Evolutionary conservation across 495 filamentous ascomycete genomes (phyloP).

Genomic region (Xylaria castorea): DNA sequence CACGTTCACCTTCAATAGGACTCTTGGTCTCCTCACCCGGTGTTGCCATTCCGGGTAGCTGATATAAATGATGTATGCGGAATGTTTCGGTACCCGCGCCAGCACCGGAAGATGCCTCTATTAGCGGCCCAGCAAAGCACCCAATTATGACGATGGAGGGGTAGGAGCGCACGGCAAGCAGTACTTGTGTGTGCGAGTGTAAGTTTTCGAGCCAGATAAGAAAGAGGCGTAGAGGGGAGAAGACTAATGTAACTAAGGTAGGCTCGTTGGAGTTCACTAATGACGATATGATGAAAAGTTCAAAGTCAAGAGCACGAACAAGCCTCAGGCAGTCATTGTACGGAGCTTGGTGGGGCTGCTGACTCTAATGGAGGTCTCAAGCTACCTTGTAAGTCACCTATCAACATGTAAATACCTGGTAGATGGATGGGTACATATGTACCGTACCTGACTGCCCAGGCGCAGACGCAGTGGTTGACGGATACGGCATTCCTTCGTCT

Average conservation of each 20-base stretch:
- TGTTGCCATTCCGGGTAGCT: constrained; percentile 17
- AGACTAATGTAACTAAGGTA: background rate
- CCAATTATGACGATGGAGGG: constrained; percentile 7
- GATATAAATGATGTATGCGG: constrained; percentile 13
- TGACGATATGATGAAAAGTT: constrained; percentile 29
- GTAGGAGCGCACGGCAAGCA: background rate
- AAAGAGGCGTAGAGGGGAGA: background rate
- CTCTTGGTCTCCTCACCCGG: constrained; percentile 18
- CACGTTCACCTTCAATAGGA: constrained; percentile 17
- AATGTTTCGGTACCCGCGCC: background rate
- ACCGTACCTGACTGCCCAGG: background rate
- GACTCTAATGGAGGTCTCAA: constrained; percentile 7
- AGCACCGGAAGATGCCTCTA: background rate
- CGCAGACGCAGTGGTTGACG: background rate
- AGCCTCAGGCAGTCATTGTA: constrained; percentile 21
- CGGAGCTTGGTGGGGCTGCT: constrained; percentile 20
- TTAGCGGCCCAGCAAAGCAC: background rate
- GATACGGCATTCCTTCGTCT: background rate
- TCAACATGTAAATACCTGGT: background rate
- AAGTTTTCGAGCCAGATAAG: background rate
- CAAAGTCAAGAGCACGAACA: background rate
- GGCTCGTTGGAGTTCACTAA: constrained; percentile 18
- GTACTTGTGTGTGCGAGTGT: background rate
- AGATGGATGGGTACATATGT: background rate
- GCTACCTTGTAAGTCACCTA: constrained; percentile 5